These are phyloP conservation scores for Trichothecium roseum DNA, from an alignment of 2,329 filamentous ascomycete genomes.

Conservation along the genomic window DNA sequence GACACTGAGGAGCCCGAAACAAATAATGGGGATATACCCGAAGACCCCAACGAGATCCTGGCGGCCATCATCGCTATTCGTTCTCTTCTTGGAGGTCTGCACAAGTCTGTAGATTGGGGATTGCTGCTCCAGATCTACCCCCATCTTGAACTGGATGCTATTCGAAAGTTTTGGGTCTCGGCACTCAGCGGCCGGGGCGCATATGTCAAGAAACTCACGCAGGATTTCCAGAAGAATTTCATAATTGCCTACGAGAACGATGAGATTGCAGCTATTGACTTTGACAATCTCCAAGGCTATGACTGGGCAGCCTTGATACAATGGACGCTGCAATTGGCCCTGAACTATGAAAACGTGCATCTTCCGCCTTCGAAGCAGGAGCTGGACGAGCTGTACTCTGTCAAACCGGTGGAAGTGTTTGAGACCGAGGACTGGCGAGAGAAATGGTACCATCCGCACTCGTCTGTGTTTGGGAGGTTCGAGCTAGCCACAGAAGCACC, in stretches of 20 bases:
- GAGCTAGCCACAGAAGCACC: slow-evolving; percentile 41
- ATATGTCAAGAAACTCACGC: slow-evolving; percentile 42
- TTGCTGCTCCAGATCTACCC: slow-evolving; percentile 46
- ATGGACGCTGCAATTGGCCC: slow-evolving; percentile 49
- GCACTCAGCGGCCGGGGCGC: slow-evolving; percentile 39
- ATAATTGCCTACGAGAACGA: slow-evolving; percentile 54
- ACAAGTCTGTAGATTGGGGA: slow-evolving; percentile 51
- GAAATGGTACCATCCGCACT: slow-evolving; percentile 41
- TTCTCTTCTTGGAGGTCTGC: slow-evolving; percentile 48
- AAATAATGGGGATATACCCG: slow-evolving; percentile 6
- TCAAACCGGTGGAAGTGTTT: slow-evolving; percentile 9
- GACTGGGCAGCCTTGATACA: slow-evolving; percentile 58
- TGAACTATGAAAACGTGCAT: slow-evolving; percentile 30
- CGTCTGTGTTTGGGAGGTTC: slow-evolving; percentile 47
- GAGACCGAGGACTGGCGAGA: slow-evolving; percentile 38
- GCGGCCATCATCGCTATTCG: slow-evolving; percentile 48
- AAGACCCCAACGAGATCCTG: slow-evolving; percentile 27
- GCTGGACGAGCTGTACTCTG: slow-evolving; percentile 32
- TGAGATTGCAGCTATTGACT: slow-evolving; percentile 52
- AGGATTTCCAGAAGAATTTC: slow-evolving; percentile 56
- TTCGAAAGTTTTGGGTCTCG: slow-evolving; percentile 45
- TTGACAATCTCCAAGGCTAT: slow-evolving; percentile 50
- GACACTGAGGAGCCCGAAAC: neutral
- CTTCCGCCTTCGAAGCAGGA: slow-evolving; percentile 35
- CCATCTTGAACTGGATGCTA: slow-evolving; percentile 34